Evolutionary conservation across 495 filamentous ascomycete species (phyloP).

Genomic region (Penicillium ochrochloron): DNA sequence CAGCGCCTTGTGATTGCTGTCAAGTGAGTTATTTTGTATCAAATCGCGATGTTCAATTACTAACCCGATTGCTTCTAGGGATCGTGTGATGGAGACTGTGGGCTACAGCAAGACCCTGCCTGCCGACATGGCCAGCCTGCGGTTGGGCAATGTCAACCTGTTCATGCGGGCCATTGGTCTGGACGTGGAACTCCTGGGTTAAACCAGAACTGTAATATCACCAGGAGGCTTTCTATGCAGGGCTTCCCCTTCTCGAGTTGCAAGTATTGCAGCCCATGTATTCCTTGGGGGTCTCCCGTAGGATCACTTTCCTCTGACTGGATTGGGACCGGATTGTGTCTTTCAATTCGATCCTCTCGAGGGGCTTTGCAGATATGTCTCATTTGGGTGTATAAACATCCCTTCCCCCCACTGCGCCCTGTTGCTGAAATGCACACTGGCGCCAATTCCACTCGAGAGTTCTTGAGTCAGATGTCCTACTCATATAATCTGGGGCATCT

Average conservation of each 20-base stretch:
- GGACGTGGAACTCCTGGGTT: conserved; percentile 92
- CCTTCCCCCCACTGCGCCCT: background rate
- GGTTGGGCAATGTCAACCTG: conserved; percentile 89
- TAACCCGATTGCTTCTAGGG: conserved; percentile 51
- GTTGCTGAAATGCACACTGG: conserved; percentile 10
- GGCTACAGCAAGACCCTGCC: conserved; percentile 85
- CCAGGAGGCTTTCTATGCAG: too few relatives aligned
- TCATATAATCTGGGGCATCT: background rate
- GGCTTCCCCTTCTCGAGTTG: background rate
- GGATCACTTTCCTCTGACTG: background rate
- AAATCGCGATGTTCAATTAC: background rate
- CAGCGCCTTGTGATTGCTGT: conserved; percentile 91
- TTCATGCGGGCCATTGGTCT: conserved; percentile 98
- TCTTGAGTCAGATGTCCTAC: background rate
- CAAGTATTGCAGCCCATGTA: background rate
- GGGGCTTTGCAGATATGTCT: background rate
- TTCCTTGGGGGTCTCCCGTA: background rate
- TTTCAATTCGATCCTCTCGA: background rate
- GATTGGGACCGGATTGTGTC: background rate
- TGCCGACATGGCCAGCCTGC: conserved; percentile 75
- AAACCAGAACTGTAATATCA: conserved; percentile 16
- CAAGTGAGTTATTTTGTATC: conserved; percentile 60
- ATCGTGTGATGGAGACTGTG: conserved; percentile 96
- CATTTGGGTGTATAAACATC: background rate
- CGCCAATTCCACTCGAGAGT: background rate